Base-by-base conservation (phyloP, 163 green algal genomes). In the Scenedesmus sp. region DNA sequence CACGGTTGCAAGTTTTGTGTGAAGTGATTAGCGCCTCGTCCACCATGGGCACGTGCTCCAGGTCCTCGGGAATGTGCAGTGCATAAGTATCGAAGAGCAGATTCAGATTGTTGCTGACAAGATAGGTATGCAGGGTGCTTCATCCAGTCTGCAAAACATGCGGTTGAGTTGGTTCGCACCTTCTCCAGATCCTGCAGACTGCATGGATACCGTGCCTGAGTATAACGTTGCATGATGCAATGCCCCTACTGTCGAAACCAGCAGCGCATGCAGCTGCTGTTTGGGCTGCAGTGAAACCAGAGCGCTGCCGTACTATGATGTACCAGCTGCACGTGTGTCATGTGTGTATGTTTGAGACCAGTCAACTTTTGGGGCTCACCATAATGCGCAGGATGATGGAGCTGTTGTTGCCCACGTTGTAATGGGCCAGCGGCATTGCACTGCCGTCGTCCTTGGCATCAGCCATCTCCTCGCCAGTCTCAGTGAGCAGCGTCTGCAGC, bases 401-500 rank as follows among this genome's bases (percentile, higher is more conserved):
- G 64, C 66, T 82, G 83, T 54, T 34, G 74, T 93, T 87, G 46
- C 70, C 73, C 0, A 93, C 59, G 46, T 86, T 52, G 90, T 90
- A 93, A 5, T 84, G 55, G 2, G 82, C 84, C 52, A 93, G 59
- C 13, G 90, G 90, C 74, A 90, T 86, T 1, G 84, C 70, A 4
- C 57, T 87, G 8, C 90, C 90, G 62, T 90, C 90, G 1, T 93
- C 83, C 46, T 93, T 90, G 0, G 12, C 10, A n/a, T 93, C 90
- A 57, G 23, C 46, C 90, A 93, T 93, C 57, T 88, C 84, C 70
- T 87, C 66, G 1, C 59, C 70, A 7, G 26, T 34, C 26, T 93
- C 90, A 18, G 90, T 90, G 13, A 93, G 16, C 26, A 93, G 70
- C 26, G 77, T 87, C 90, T 93, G 77, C 88, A 84, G 76, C 76